Base-by-base conservation (phyloP, 441 rosid genomes). In the Mallotus japonicus region DNA sequence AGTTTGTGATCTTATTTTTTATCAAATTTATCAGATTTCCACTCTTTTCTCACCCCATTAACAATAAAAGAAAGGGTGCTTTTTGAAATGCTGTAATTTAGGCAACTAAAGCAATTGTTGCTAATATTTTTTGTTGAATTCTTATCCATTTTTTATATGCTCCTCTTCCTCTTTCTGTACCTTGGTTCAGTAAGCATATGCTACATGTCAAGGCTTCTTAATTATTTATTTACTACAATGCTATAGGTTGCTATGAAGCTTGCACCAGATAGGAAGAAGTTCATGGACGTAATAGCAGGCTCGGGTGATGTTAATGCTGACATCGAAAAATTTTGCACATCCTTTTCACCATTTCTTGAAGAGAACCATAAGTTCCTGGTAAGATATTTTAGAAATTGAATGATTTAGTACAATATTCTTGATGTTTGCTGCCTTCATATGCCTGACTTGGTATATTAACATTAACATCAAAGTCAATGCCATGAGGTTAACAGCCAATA, bases 361-460 rank as follows among this genome's bases (percentile, higher is more conserved):
- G 88, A 89, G 81, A 95, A 92, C 79, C 99, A 92, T 76, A 92
- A 91, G 81, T 92, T 88, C 78, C 87, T 95, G 96, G 98, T 92
- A 84, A 82, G 79, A 72, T 49, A n/a, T 69, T 57, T 28, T 32
- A 6, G 42, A 6, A 62, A 28, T 60, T 64, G 22, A 70, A 77
- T 57, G 47, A 0, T 17, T 66, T 71, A n/a, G 19, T 53, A 62
- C 42, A 57, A 56, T 46, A 67, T 62, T 24, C 42, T 17, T 56
- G 15, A 61, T 75, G 6, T 28, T 17, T 50, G 15, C 3, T 54
- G 8, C 14, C 8, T 8, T 12, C 20, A 44, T 6, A 44, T 7
- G 47, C 47, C 11, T 44, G 32, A 51, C 20, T 49, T 73, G 60
- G 75, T 34, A 44, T 7, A 44, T 5, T 44, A 5, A 44, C 8